phyloP scores from a whole-genome alignment of 345 rosid species.

The Eucalyptus microcorys region DNA sequence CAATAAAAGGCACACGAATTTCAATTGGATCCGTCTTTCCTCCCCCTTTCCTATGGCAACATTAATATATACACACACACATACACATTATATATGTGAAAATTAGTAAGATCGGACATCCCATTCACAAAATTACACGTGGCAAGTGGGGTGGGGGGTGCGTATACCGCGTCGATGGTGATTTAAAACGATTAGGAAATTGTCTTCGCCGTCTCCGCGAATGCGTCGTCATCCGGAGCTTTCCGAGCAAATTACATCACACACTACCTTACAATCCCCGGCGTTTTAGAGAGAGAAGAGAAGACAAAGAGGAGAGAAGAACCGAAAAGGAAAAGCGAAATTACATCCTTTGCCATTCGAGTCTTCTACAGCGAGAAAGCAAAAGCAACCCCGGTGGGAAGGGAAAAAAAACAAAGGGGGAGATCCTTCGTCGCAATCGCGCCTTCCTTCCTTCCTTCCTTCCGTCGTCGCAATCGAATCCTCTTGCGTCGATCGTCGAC shows the following conservation, averaged over 20 bases:
- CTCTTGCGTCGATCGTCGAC: background rate
- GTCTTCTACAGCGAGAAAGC: background rate
- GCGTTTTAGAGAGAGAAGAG: background rate
- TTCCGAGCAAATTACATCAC: background rate
- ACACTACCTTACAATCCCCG: background rate
- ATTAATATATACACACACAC: background rate
- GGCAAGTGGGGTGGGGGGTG: fast-evolving
- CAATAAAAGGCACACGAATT: background rate
- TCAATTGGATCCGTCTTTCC: background rate
- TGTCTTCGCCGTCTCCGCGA: background rate
- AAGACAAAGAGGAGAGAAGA: background rate
- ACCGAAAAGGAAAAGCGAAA: too few relatives aligned
- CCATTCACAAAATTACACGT: background rate
- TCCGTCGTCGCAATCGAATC: background rate
- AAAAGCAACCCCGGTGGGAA: too few relatives aligned
- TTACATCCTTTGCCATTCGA: background rate
- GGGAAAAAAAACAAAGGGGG: background rate
- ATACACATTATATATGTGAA: background rate
- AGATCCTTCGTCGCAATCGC: background rate
- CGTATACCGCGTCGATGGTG: background rate
- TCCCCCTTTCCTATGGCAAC: background rate
- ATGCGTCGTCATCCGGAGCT: background rate
- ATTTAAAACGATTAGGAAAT: background rate
- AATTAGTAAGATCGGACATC: background rate
- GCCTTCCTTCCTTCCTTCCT: background rate